Percentiles rank a stretch among this genome's conserved stretches.
Evolutionary conservation across 176 grass and related monocot species (phyloP).

Genomic region (Oryza glumipatula): DNA sequence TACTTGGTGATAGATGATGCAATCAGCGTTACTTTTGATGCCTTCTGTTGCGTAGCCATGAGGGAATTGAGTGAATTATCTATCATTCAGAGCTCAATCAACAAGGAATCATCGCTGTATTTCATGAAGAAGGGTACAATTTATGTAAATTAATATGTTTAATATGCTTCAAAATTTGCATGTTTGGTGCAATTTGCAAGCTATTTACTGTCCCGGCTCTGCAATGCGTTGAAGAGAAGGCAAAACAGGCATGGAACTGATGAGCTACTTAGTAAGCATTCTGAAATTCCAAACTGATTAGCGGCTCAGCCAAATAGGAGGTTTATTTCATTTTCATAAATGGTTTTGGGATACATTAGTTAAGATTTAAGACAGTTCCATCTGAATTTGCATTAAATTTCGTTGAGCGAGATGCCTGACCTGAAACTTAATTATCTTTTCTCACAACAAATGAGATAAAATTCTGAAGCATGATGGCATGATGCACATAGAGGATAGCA

Average conservation of each 20-base stretch:
- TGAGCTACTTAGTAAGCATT: too few relatives aligned
- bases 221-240: background rate
- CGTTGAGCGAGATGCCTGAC: background rate
- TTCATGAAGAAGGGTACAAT: background rate
- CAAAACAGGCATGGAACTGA: background rate
- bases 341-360: background rate
- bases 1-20: background rate
- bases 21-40: background rate
- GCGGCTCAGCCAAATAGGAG: background rate
- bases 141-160: too few relatives aligned
- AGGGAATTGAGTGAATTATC: background rate
- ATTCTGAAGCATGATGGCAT: background rate
- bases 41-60: background rate
- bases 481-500: background rate
- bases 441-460: background rate
- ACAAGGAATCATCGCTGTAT: background rate
- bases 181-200: background rate
- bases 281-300: too few relatives aligned
- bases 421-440: background rate
- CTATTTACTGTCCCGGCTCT: background rate
- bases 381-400: background rate
- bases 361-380: background rate
- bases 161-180: background rate
- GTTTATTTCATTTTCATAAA: background rate
- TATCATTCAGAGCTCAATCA: background rate